A percentile compares a stretch with the other conserved stretches of the same genome.
phyloP scores from a whole-genome alignment of 225 moss, liverwort and hornwort genomes.

The Takakia lepidozioides region DNA sequence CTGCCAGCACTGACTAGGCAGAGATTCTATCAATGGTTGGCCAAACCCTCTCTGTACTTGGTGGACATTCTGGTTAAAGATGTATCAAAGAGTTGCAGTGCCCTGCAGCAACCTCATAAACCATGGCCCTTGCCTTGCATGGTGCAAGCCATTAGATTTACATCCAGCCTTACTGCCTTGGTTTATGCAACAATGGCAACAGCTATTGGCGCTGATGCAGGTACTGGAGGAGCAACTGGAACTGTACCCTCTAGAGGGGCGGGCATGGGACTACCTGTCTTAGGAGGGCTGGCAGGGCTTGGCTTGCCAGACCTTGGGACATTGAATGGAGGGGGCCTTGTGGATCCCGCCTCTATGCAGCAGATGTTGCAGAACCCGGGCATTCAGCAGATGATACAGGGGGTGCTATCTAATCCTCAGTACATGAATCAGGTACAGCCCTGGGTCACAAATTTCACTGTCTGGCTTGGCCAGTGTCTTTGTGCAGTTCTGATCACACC shows the following conservation, averaged over 20 bases:
- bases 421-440: constrained; percentile 74
- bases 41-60: too few relatives aligned
- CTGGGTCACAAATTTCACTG: too few relatives aligned
- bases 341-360: constrained; percentile 78
- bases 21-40: too few relatives aligned
- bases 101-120: too few relatives aligned
- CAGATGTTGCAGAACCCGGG: constrained; percentile 98
- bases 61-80: too few relatives aligned
- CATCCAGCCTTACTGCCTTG: too few relatives aligned
- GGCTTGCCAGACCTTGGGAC: constrained; percentile 66
- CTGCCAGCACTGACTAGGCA: too few relatives aligned
- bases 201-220: constrained; percentile 47
- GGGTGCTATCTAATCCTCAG: constrained; percentile 75
- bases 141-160: too few relatives aligned
- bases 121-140: too few relatives aligned
- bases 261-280: constrained; percentile 36
- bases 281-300: constrained; percentile 68
- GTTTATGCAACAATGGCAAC: constrained; percentile 23
- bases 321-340: constrained; percentile 36
- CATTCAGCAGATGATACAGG: constrained; percentile 97
- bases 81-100: too few relatives aligned
- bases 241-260: constrained; percentile 15
- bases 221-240: constrained; percentile 25
- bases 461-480: too few relatives aligned
- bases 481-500: too few relatives aligned